Evolutionary conservation across 495 filamentous ascomycete species (phyloP).

Genomic region (Annulohypoxylon stygium): DNA sequence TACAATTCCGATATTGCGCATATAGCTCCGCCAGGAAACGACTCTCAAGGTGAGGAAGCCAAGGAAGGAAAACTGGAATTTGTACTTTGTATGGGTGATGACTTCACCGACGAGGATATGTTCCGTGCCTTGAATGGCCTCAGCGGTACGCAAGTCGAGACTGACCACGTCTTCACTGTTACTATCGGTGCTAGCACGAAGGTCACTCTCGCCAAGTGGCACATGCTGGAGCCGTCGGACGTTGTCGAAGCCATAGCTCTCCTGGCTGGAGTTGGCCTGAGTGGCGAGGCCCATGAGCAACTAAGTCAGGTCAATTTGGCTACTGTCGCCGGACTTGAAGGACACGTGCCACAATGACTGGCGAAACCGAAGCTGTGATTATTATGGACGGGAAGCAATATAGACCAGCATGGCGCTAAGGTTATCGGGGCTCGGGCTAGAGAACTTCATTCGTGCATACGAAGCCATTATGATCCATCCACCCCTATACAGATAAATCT

Average conservation of each 20-base stretch:
- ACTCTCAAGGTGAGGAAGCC: slow-evolving; percentile 10
- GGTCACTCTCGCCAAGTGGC: slow-evolving; percentile 86
- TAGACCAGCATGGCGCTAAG: slow-evolving; percentile 46
- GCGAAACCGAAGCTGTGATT: slow-evolving; percentile 36
- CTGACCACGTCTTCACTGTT: slow-evolving; percentile 80
- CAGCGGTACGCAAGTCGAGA: slow-evolving; percentile 62
- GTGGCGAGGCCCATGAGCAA: slow-evolving; percentile 57
- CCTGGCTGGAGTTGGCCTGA: slow-evolving; percentile 68
- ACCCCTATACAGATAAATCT: slow-evolving; percentile 1
- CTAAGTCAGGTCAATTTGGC: slow-evolving; percentile 63
- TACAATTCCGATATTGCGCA: slow-evolving; percentile 64
- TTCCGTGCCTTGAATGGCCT: slow-evolving; percentile 74
- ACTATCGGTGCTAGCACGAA: slow-evolving; percentile 90
- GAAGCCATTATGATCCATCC: slow-evolving; percentile 38
- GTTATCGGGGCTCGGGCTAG: slow-evolving; percentile 37
- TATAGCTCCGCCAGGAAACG: slow-evolving; percentile 27
- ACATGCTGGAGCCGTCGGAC: slow-evolving; percentile 86
- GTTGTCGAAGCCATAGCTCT: slow-evolving; percentile 83
- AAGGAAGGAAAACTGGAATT: slow-evolving; percentile 73
- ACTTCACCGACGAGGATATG: slow-evolving; percentile 97
- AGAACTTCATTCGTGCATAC: slow-evolving; percentile 28
- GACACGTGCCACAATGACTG: slow-evolving; percentile 53
- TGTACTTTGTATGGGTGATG: slow-evolving; percentile 90
- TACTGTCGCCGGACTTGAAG: slow-evolving; percentile 59
- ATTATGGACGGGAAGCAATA: slow-evolving; percentile 19